A percentile compares a stretch with the other conserved stretches of the same genome.
Evolutionary conservation across 495 filamentous ascomycete genomes (phyloP).

Genomic region (Evansstolkia leycettana): DNA sequence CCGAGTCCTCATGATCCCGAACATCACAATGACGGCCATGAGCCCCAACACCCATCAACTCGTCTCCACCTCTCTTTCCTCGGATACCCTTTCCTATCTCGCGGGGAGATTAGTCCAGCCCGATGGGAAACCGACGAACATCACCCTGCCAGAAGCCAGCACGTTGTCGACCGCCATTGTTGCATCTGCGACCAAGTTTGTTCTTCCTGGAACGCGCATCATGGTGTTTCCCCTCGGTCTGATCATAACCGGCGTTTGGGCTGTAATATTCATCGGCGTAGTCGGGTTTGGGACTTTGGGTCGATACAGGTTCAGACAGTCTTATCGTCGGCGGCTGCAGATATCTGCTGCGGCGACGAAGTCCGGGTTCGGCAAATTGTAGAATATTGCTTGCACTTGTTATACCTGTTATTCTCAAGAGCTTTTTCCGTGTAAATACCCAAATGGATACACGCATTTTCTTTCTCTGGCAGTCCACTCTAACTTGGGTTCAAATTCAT

Average conservation of each 20-base stretch:
- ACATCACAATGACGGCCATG: constrained; percentile 42
- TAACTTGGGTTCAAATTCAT: too few relatives aligned
- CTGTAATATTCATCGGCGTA: constrained; percentile 36
- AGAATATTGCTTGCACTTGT: too few relatives aligned
- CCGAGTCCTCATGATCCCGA: constrained; percentile 48
- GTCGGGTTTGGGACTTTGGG: constrained; percentile 51
- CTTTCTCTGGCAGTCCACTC: too few relatives aligned
- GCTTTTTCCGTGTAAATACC: too few relatives aligned
- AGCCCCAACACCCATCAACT: constrained; percentile 24
- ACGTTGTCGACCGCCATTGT: constrained; percentile 15
- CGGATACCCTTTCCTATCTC: constrained; percentile 56
- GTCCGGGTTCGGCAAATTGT: constrained; percentile 12
- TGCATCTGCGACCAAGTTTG: constrained; percentile 32
- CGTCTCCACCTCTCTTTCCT: constrained; percentile 48
- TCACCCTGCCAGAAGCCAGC: constrained; percentile 24
- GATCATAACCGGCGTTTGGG: constrained; percentile 52
- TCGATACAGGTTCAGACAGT: constrained; percentile 50
- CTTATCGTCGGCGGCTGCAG: constrained; percentile 42
- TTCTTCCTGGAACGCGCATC: constrained; percentile 53
- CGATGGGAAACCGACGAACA: constrained; percentile 26
- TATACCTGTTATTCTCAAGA: too few relatives aligned
- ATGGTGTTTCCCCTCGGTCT: constrained; percentile 57
- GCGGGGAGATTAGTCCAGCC: constrained; percentile 50
- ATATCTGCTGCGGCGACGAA: constrained; percentile 21
- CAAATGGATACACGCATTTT: too few relatives aligned